Percentiles rank a stretch among this genome's conserved stretches.
Conservation (phyloP, 2,329 filamentous ascomycete genomes). For the Trichoderma asperellum region DNA sequence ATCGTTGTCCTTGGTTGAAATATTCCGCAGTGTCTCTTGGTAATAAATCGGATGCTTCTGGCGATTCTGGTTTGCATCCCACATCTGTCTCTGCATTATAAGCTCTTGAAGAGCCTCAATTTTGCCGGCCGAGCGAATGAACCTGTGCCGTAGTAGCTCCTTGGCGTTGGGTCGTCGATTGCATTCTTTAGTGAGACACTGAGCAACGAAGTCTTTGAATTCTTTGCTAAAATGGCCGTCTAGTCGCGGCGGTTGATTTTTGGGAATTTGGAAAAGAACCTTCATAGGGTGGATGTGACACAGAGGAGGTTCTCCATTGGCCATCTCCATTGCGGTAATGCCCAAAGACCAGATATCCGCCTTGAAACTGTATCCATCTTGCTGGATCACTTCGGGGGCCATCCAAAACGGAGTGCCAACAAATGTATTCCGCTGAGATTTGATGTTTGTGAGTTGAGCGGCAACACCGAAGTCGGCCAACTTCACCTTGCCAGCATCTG, state of each 20-base stretch:
- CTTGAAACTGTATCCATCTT: conserved; percentile 81
- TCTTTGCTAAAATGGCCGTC: conserved; percentile 86
- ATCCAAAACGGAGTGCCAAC: conserved; percentile 98
- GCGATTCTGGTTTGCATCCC: conserved; percentile 72
- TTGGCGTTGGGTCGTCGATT: conserved; percentile 82
- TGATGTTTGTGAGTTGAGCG: conserved; percentile 95
- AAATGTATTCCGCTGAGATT: conserved; percentile 95
- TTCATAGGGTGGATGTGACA: conserved; percentile 91
- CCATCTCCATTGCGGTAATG: conserved; percentile 89
- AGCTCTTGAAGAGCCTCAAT: conserved; percentile 86
- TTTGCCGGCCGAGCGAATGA: conserved; percentile 85
- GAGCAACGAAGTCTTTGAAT: conserved; percentile 90
- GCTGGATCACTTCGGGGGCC: conserved; percentile 92
- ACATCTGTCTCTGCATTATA: conserved; percentile 80
- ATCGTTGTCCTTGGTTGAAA: conserved; percentile 66
- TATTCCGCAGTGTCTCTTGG: conserved; percentile 82
- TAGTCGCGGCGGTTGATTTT: conserved; percentile 80
- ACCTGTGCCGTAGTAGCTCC: conserved; percentile 84
- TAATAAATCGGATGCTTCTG: conserved; percentile 81
- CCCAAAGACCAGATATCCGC: conserved; percentile 93
- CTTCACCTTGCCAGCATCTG: conserved; percentile 87
- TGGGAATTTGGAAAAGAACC: conserved; percentile 87
- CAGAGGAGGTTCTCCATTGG: conserved; percentile 85
- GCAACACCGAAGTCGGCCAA: conserved; percentile 97
- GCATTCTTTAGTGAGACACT: conserved; percentile 90